Evolutionary conservation across 345 rosid species (phyloP).

Genomic region (Physaria fendleri): DNA sequence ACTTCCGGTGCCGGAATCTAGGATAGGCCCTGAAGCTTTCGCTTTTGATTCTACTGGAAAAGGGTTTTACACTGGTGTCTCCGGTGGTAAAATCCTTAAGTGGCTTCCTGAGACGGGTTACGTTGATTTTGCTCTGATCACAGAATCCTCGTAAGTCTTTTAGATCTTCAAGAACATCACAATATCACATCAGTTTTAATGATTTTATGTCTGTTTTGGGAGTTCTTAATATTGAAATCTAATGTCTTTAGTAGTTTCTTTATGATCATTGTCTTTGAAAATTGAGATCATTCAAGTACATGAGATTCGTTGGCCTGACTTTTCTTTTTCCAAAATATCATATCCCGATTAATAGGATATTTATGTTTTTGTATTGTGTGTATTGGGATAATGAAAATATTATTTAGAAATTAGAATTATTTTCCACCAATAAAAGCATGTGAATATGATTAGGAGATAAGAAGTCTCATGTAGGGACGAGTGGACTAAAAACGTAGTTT

Average conservation of each 20-base stretch:
- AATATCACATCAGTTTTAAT: too few relatives aligned
- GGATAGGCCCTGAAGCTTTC: conserved; percentile 30
- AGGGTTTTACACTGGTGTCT: conserved; percentile 39
- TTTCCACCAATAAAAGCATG: background rate
- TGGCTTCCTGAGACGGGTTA: conserved; percentile 26
- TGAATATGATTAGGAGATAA: background rate
- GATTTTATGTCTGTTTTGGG: background rate
- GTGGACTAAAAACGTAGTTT: background rate
- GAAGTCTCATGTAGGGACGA: background rate
- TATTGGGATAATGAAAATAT: background rate
- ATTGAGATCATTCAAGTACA: background rate
- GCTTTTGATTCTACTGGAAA: conserved; percentile 31
- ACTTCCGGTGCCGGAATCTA: conserved; percentile 26
- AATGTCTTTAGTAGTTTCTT: background rate
- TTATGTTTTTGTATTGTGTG: background rate
- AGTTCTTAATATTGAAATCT: background rate
- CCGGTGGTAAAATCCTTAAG: conserved; percentile 38
- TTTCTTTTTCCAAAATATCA: background rate
- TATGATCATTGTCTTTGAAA: background rate
- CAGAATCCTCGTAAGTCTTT: conserved; percentile 19
- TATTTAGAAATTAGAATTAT: too few relatives aligned
- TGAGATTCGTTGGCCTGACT: background rate
- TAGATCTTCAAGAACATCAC: background rate
- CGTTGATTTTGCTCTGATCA: conserved; percentile 25
- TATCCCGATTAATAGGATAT: too few relatives aligned